A percentile compares a stretch with the other conserved stretches of the same genome.
Evolutionary conservation across 2,329 filamentous ascomycete species (phyloP).

Genomic region (Fusarium sublunatum): DNA sequence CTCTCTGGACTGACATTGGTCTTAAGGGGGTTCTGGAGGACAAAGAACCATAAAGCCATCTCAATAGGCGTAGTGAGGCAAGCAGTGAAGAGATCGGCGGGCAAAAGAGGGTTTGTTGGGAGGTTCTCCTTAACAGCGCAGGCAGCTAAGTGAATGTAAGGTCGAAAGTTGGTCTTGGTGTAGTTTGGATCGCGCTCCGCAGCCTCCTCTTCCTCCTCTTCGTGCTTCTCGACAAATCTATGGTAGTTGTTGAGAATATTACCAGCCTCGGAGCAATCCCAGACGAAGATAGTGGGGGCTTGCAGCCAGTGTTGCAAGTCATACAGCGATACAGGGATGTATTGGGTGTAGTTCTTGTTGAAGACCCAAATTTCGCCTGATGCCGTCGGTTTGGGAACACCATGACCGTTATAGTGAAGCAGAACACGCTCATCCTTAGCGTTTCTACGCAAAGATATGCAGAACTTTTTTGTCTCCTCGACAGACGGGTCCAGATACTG

Average conservation of each 20-base stretch:
- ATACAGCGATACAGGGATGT: conserved; percentile 95
- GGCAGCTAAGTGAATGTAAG: conserved; percentile 89
- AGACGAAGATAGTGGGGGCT: conserved; percentile 95
- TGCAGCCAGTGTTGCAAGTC: conserved; percentile 96
- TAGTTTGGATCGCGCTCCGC: conserved; percentile 83
- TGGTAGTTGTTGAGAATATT: conserved; percentile 97
- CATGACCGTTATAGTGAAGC: conserved; percentile 99
- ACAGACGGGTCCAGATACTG: conserved; percentile 96
- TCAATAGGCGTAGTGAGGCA: conserved; percentile 97
- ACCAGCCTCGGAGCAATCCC: conserved; percentile 96
- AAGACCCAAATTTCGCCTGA: conserved; percentile 99
- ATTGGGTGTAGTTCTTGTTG: conserved; percentile 98
- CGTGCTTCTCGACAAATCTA: conserved; percentile 93
- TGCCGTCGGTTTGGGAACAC: conserved; percentile 92
- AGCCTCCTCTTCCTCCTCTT: conserved; percentile 84
- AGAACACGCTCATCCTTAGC: conserved; percentile 95
- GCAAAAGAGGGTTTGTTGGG: conserved; percentile 91
- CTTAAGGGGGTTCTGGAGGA: conserved; percentile 85
- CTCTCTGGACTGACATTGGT: conserved; percentile 79
- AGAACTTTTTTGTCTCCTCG: conserved; percentile 97
- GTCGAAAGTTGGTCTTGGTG: conserved; percentile 76
- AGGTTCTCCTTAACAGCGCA: conserved; percentile 92
- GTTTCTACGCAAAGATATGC: conserved; percentile 86
- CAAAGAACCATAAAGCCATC: conserved; percentile 96
- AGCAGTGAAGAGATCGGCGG: conserved; percentile 94